phyloP scores from a whole-genome alignment of 495 filamentous ascomycete genomes.

The Halenospora varia region DNA sequence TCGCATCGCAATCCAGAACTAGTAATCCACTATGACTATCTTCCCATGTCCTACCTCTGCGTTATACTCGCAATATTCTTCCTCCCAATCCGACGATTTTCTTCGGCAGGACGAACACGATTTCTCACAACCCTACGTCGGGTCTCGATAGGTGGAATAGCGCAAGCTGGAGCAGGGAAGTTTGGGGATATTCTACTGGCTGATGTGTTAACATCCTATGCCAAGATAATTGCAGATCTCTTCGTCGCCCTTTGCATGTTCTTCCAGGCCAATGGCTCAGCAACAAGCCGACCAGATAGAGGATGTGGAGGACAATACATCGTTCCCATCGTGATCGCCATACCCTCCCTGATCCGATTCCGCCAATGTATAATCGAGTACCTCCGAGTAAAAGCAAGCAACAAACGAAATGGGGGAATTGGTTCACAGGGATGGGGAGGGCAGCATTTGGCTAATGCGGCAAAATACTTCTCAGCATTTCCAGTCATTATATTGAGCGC shows the following conservation, averaged over 20 bases:
- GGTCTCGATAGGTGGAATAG: conserved; percentile 74
- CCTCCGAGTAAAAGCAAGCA: conserved; percentile 58
- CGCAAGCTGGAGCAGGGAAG: conserved; percentile 74
- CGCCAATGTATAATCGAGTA: conserved; percentile 92
- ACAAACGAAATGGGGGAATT: conserved; percentile 28
- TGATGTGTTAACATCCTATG: conserved; percentile 90
- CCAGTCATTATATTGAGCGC: conserved; percentile 80
- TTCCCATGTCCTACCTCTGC: conserved; percentile 77
- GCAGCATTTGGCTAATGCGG: conserved; percentile 85
- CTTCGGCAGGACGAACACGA: conserved; percentile 67
- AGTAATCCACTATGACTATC: conserved; percentile 70
- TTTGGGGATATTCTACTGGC: conserved; percentile 95
- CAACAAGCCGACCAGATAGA: conserved; percentile 77
- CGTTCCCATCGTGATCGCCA: conserved; percentile 74
- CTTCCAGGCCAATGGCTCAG: conserved; percentile 57
- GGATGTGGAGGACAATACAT: conserved; percentile 69
- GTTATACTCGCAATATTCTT: conserved; percentile 65
- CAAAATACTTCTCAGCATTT: conserved; percentile 89
- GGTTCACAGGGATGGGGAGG: conserved; percentile 58
- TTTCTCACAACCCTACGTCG: conserved; percentile 69
- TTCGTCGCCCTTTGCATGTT: conserved; percentile 90
- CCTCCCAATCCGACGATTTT: conserved; percentile 66
- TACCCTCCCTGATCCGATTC: conserved; percentile 81
- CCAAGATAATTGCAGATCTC: conserved; percentile 86
- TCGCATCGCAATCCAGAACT: conserved; percentile 62